phyloP scores from a whole-genome alignment of 176 grass and related monocot genomes.

The Oropetium thomaeum region DNA sequence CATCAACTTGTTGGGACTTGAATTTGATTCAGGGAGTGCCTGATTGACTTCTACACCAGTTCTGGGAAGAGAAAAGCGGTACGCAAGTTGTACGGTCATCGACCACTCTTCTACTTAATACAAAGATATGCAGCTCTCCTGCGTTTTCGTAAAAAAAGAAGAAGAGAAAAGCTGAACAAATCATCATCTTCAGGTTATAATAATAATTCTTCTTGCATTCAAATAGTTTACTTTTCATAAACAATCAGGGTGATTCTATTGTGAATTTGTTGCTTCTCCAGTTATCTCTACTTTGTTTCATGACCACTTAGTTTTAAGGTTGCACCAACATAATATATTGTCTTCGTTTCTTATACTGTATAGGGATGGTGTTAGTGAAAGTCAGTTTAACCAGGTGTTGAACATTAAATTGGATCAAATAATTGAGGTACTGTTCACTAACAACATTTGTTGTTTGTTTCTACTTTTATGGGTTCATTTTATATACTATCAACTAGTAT shows the following conservation, averaged over 20 bases:
- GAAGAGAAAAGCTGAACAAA: slow-evolving; percentile 74
- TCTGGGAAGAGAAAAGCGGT: slow-evolving; percentile 75
- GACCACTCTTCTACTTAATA: no score
- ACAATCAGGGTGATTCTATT: neutral
- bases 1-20: neutral
- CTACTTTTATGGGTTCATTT: neutral
- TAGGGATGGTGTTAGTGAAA: slow-evolving; percentile 91
- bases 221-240: neutral
- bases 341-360: neutral
- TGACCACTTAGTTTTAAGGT: neutral
- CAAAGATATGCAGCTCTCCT: no score
- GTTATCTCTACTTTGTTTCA: no score
- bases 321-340: neutral
- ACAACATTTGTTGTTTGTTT: neutral
- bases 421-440: slow-evolving; percentile 56
- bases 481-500: neutral
- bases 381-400: slow-evolving; percentile 81
- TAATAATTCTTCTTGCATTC: neutral
- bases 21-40: slow-evolving; percentile 48
- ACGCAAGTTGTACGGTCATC: no score
- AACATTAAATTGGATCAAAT: slow-evolving; percentile 94
- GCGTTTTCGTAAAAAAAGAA: no score
- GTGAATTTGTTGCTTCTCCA: neutral
- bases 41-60: slow-evolving; percentile 83
- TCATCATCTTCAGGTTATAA: slow-evolving; percentile 74